Evolutionary conservation across 106 monocot species (phyloP).

Genomic region (Dendrobium officinale): DNA sequence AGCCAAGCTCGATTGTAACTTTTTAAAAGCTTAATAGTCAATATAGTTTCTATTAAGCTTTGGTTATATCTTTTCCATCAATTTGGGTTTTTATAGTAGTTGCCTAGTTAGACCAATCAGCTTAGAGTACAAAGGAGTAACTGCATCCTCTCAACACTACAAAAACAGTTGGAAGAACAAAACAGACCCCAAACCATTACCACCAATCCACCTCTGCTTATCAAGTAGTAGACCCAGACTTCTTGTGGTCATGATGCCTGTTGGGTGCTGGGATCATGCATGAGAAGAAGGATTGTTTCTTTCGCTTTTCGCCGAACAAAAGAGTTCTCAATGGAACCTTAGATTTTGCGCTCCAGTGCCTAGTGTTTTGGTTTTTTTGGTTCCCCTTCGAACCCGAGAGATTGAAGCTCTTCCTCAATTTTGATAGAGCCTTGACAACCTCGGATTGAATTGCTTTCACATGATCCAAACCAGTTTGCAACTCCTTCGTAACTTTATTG

Average conservation of each 20-base stretch:
- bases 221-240: not conserved
- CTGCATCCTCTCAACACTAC: not conserved
- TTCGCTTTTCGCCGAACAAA: not conserved
- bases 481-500: slow-evolving; percentile 74
- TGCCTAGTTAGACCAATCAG: not conserved
- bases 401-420: slow-evolving; percentile 39
- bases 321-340: slow-evolving; percentile 35
- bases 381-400: not conserved
- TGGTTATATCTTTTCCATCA: too few relatives aligned
- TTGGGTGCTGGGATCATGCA: not conserved
- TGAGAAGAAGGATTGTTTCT: slow-evolving; percentile 1
- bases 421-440: slow-evolving; percentile 38
- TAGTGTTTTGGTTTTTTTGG: slow-evolving; percentile 5
- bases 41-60: too few relatives aligned
- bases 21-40: too few relatives aligned
- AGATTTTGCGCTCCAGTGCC: slow-evolving; percentile 23
- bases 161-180: not conserved
- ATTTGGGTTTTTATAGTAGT: too few relatives aligned
- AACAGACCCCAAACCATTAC: not conserved
- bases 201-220: not conserved
- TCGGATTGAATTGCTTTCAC: slow-evolving; percentile 54
- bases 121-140: not conserved
- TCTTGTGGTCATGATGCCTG: not conserved
- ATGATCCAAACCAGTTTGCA: slow-evolving; percentile 63
- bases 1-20: too few relatives aligned